These are phyloP conservation scores for Euphorbia lathyris DNA, from an alignment of 345 rosid species.

Conservation along the genomic window DNA sequence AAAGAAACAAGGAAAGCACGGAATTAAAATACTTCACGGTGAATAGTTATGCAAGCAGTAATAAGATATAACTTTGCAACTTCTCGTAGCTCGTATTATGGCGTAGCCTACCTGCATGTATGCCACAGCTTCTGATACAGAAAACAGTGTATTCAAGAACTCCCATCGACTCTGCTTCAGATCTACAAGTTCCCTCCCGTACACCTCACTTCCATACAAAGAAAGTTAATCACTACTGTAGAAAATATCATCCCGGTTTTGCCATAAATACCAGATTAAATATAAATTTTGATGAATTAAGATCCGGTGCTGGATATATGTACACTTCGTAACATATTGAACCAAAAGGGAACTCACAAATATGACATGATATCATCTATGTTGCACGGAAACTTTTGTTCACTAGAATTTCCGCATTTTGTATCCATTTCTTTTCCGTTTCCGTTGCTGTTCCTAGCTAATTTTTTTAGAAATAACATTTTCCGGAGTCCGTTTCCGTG, in stretches of 20 bases:
- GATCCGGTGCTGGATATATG: background rate
- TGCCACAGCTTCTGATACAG: constrained; percentile 96
- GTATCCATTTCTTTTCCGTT: too few species aligned
- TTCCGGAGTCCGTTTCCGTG: too few species aligned
- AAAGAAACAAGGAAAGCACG: background rate
- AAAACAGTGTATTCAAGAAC: constrained; percentile 87
- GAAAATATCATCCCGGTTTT: constrained; percentile 29
- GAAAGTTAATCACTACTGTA: constrained; percentile 36
- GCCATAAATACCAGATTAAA: constrained; percentile 20
- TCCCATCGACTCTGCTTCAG: constrained; percentile 86
- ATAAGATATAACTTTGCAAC: background rate
- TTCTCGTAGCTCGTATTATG: background rate
- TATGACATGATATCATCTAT: background rate
- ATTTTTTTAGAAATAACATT: too few species aligned
- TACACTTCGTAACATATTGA: background rate
- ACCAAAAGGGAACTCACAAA: background rate
- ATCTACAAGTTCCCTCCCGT: constrained; percentile 93
- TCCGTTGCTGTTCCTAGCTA: too few species aligned
- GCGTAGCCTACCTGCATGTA: constrained; percentile 66
- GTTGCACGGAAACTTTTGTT: too few species aligned
- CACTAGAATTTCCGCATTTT: too few species aligned
- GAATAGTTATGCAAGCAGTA: background rate
- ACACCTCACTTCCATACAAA: constrained; percentile 74
- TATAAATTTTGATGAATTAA: constrained; percentile 4
- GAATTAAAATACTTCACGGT: background rate